Base-by-base conservation (phyloP, 164 flowering plant genomes). In the Liquidambar formosana region DNA sequence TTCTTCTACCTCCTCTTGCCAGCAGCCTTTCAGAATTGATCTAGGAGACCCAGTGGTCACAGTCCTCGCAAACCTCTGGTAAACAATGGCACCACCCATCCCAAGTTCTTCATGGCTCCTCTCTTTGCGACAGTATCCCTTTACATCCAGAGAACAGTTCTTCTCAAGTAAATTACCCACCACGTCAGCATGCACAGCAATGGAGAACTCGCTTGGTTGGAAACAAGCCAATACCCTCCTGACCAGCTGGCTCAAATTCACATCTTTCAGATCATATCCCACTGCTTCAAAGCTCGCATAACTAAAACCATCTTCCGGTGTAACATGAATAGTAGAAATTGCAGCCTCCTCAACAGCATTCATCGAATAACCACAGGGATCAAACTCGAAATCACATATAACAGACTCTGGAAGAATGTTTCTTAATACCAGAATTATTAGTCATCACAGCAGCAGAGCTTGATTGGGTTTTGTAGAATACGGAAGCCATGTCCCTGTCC, bases 311-410 rank as follows among this genome's bases (percentile, higher is more conserved):
- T 80, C 87, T 62, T 84, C 87, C 1, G 87, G 85, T 0, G 85
- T 81, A 16, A 84, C 76, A 68, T 84, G 85, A 53, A 84, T 84
- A 25, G 88, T 84, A 11, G 88, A 84, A 14, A 82, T 57, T 3
- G 88, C 82, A 68, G 38, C 68, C 11, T 65, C 84, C 71, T 84
- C 84, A 49, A 84, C 68, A 1, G 81, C 26, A 61, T 84, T 83
- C 87, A 83, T 83, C 27, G 87, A 83, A 69, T 84, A 84, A 22
- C 88, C 88, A 71, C 88, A 84, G 1, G 88, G 88, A 1, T 85
- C 86, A 68, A 85, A 84, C 51, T 82, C 84, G 56, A 80, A 85
- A 67, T 82, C 88, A 64, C 88, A 85, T 1, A 85, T 85, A 0
- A 64, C 49, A 11, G 88, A 85, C 1, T 79, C 41, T 11, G 88